Conservation (phyloP, 148 eudicot species). For the Rhododendron williamsianum region DNA sequence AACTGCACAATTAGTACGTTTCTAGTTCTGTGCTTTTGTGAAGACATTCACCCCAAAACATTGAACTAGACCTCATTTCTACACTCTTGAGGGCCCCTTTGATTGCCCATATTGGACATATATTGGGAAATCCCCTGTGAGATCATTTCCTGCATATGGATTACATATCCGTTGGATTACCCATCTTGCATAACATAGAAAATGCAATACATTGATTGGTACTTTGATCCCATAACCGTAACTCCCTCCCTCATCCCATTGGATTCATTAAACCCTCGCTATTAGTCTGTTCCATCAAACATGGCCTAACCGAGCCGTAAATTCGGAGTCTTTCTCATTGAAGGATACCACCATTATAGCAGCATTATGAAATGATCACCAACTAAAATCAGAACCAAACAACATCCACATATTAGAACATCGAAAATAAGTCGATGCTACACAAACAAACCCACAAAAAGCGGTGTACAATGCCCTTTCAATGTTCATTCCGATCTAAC, state of each 20-base stretch:
- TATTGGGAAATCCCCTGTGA: background rate
- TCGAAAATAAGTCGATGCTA: slow-evolving; percentile 1
- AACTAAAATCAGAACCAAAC: slow-evolving; percentile 7
- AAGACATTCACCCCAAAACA: background rate
- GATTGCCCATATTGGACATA: background rate
- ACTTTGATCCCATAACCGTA: background rate
- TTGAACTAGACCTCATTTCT: background rate
- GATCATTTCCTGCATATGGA: background rate
- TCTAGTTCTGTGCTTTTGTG: background rate
- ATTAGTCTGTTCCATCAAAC: background rate
- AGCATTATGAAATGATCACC: slow-evolving; percentile 8
- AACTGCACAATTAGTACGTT: background rate
- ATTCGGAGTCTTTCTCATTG: background rate
- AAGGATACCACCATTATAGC: slow-evolving; percentile 2
- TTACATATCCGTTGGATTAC: background rate
- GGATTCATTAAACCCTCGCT: background rate
- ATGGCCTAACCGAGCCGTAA: background rate
- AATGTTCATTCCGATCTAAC: slow-evolving; percentile 2
- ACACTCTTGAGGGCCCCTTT: background rate
- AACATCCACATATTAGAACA: slow-evolving; percentile 10
- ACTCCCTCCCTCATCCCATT: background rate
- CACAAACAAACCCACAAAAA: background rate
- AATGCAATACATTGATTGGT: background rate
- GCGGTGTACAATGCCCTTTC: background rate
- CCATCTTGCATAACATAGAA: background rate